phyloP scores from a whole-genome alignment of 2,329 filamentous ascomycete species.

The Zelopaecilomyces penicillatus region DNA sequence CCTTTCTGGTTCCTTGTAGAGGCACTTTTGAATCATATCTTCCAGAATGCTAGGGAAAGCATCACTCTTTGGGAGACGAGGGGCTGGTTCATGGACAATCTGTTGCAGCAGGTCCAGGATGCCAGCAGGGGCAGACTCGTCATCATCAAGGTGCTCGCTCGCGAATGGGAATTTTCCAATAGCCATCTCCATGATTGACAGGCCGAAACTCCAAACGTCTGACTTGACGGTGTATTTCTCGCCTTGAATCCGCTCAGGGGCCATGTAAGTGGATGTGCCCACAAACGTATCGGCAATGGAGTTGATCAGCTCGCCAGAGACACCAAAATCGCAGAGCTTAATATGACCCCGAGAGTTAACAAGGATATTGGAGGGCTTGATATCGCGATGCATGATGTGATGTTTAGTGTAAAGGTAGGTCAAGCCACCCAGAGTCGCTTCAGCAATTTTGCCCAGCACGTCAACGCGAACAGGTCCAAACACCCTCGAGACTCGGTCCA shows the following conservation, averaged over 20 bases:
- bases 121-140: constrained; percentile 77
- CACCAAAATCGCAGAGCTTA: constrained; percentile 97
- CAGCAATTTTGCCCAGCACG: constrained; percentile 93
- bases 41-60: constrained; percentile 92
- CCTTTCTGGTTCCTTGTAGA: constrained; percentile 81
- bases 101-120: constrained; percentile 94
- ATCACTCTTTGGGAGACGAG: constrained; percentile 89
- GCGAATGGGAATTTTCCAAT: constrained; percentile 97
- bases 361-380: constrained; percentile 96
- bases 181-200: constrained; percentile 92
- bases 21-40: constrained; percentile 93
- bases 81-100: constrained; percentile 93
- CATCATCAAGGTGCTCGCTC: constrained; percentile 61
- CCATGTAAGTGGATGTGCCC: constrained; percentile 98
- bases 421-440: constrained; percentile 85
- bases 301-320: constrained; percentile 96
- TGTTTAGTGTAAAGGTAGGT: constrained; percentile 93
- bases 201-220: constrained; percentile 96
- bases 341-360: constrained; percentile 91
- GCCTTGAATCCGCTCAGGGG: constrained; percentile 93
- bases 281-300: constrained; percentile 98
- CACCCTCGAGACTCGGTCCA: constrained; percentile 87
- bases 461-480: constrained; percentile 95
- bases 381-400: constrained; percentile 98
- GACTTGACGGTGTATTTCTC: constrained; percentile 97